These are phyloP conservation scores for Pelagophyceae sp. DNA, from an alignment of 352 stramenopile species.

Conservation along the genomic window DNA sequence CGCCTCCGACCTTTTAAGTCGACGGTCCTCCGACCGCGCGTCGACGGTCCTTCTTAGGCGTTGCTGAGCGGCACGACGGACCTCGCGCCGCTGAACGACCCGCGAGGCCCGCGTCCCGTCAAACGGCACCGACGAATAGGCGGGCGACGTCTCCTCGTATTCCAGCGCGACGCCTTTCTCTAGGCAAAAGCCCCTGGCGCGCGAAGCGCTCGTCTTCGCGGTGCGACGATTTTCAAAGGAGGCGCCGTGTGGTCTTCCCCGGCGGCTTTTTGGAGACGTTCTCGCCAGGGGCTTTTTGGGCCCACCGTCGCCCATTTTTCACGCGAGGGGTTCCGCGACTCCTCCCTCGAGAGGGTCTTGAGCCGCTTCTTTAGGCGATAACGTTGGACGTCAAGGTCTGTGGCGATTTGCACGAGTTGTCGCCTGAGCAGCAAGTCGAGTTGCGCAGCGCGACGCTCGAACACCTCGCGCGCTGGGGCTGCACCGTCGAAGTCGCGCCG, in stretches of 20 bases:
- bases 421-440: not conserved
- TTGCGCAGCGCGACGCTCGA: not conserved
- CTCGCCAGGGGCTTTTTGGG: not conserved
- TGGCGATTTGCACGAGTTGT: slow-evolving; percentile 11
- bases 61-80: not conserved
- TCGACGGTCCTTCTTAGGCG: not conserved
- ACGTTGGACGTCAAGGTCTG: slow-evolving; percentile 12
- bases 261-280: no score
- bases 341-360: not conserved
- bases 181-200: not conserved
- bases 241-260: no score
- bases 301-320: not conserved
- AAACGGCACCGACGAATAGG: no score
- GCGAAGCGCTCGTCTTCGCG: slow-evolving; percentile 1
- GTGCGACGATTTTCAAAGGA: no score
- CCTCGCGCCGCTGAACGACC: not conserved
- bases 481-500: not conserved
- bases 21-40: no score
- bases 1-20: no score
- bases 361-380: not conserved
- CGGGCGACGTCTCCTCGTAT: not conserved
- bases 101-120: not conserved
- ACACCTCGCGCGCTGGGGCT: slow-evolving; percentile 1
- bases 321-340: no score
- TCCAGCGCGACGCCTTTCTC: not conserved